Base-by-base conservation (phyloP, 2,329 filamentous ascomycete species). In the Neonectria faginata region DNA sequence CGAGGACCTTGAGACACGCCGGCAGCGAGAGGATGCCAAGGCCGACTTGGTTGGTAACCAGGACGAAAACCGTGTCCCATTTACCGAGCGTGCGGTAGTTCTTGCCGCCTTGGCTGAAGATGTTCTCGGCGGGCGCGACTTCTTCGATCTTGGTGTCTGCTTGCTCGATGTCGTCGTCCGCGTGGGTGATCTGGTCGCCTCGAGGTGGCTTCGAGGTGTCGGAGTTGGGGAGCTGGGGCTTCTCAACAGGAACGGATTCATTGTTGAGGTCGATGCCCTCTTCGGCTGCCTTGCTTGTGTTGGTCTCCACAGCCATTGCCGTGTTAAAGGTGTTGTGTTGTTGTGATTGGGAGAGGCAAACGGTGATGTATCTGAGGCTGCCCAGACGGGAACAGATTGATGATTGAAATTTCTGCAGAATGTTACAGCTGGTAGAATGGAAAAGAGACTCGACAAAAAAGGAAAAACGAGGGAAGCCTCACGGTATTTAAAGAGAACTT, bases 1-100 rank as follows among this genome's bases (percentile, higher is more conserved):
- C 89, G 5, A 92, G 82, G 16, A 90, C 79, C 5, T 88, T 88
- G 74, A 91, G 90, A 0, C 89, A 91, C 76, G 87, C 90, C 0
- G 89, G 89, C 66, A 92, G 90, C 0, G 88, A 90, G 84, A 92
- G 89, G 75, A 77, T 76, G 1, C 75, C 75, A 0, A 76, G 69
- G 11, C 71, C 74, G 48, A 76, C 70, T 45, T 76, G 73, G 63
- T 75, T 75, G 9, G 73, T 75, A 39, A 75, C 62, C 1, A 75
- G 65, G 36, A 75, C 71, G 29, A 75, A 74, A 18, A 74, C 72
- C 0, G 72, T 71, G 5, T 74, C 72, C 72, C 72, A 74, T 16
- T 67, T 66, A 3, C 70, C 48, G 2, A 75, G 67, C 0, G 73
- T 75, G 51, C 73, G 68, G 53, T 75, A 75, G n/a, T 71, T 75